Evolutionary conservation across 192 early-diverging fungal species (phyloP), one percentile per base, ranked within the genome.

Genomic region (Gigaspora rosea): DNA sequence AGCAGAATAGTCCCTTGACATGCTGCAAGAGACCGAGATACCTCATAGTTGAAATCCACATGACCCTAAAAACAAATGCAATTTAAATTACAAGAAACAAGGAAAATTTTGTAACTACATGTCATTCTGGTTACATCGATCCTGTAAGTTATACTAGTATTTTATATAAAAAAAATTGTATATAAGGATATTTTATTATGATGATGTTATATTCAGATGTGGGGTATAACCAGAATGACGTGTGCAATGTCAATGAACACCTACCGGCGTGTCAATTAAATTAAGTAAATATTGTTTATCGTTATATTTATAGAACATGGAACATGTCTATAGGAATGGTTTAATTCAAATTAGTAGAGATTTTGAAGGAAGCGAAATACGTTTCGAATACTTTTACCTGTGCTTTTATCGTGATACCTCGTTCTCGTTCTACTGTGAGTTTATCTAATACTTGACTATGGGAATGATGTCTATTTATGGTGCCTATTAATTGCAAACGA

Each of bases 361-460:
- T 6, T 41, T 7, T 41, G 41, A 41, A 41, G 41, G 7, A 41
- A 41, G 41, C 2, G 41, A 6, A 41, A 41, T 41, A 54, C 13
- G 16, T 46, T 66, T 27, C 35, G 10, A 41, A 47, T 52, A 15
- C 18, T 71, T 52, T 69, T 78, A 90, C 90, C 90, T 97, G 96
- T 20, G 97, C 97, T 82, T 99, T 99, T 66, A 99, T 95, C 8
- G 97, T 99, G 70, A 99, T 99, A 27, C 97, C 97, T 50, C 97
- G 88, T 75, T 98, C 96, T 2, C 94, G 84, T 78, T 99, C 97
- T 4, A 98, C 97, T 80, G 94, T 95, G 1, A 99, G 88, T 83
- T 97, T 99, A 71, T 99, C 97, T 47, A 99, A 82, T 4, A 99
- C 95, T 78, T 98, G 97, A 76, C 47, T 41, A n/a, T 76, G 46